phyloP scores from a whole-genome alignment of 352 stramenopile genomes.

The Pythium pyrilobum region DNA sequence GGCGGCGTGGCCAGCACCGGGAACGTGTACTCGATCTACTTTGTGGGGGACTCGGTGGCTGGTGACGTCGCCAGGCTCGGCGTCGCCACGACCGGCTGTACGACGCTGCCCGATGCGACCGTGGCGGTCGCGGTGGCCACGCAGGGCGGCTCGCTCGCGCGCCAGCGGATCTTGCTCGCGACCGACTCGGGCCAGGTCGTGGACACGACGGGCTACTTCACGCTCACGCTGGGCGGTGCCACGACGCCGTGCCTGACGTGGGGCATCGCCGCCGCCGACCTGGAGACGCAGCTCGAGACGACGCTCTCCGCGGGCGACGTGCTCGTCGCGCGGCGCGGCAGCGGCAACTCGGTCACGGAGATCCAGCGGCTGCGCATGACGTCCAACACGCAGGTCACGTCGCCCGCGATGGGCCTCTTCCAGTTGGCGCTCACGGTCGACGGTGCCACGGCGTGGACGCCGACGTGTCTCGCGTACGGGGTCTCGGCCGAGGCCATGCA shows the following conservation, averaged over 20 bases:
- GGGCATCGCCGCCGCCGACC: constrained; percentile 39
- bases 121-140: constrained; percentile 39
- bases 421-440: constrained; percentile 58
- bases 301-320: constrained; percentile 38
- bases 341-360: constrained; percentile 55
- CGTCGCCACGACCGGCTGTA: constrained; percentile 21
- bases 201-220: constrained; percentile 54
- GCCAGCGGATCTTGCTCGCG: constrained; percentile 76
- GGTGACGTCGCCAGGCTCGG: constrained; percentile 72
- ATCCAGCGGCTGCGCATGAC: constrained; percentile 68
- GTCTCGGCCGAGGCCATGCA: constrained; percentile 55
- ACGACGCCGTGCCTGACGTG: constrained; percentile 49
- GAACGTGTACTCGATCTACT: constrained; percentile 94
- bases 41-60: constrained; percentile 70
- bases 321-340: constrained; percentile 52
- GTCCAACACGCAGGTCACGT: constrained; percentile 55
- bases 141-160: constrained; percentile 73
- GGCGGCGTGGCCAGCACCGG: constrained; percentile 30
- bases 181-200: constrained; percentile 74
- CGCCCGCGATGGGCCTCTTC: constrained; percentile 41
- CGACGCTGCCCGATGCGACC: constrained; percentile 20
- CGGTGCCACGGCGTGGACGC: constrained; percentile 35
- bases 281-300: constrained; percentile 41
- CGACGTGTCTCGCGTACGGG: constrained; percentile 68
- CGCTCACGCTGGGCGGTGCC: constrained; percentile 21